These are phyloP conservation scores for Glycyrrhiza uralensis DNA, from an alignment of 306 rosid species.

Conservation along the genomic window DNA sequence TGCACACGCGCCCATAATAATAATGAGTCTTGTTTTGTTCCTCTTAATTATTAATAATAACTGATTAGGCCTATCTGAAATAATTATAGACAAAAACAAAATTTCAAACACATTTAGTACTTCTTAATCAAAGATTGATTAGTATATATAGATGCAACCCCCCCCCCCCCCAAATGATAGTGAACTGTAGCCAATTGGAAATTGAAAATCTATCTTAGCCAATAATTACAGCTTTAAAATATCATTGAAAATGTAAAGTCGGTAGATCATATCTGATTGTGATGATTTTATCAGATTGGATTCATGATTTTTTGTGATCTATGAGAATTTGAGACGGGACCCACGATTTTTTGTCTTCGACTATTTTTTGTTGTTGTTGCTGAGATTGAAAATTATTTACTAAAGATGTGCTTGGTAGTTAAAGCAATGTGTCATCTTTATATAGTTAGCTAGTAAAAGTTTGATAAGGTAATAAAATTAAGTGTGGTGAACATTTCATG, in stretches of 20 bases:
- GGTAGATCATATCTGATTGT: constrained; percentile 73
- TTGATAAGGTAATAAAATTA: not conserved
- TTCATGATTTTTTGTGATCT: constrained; percentile 43
- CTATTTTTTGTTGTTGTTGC: not conserved
- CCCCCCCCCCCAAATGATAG: not conserved
- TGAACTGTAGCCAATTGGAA: constrained; percentile 36
- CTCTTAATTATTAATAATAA: constrained; percentile 22
- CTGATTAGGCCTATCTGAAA: constrained; percentile 37
- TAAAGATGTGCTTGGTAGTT: not conserved
- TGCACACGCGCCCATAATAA: constrained; percentile 63
- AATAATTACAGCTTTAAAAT: constrained; percentile 39
- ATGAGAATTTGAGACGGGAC: constrained; percentile 37
- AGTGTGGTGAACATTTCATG: constrained; percentile 15
- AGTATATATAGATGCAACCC: not conserved
- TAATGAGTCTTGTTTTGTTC: constrained; percentile 26
- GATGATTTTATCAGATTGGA: constrained; percentile 64
- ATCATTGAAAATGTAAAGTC: constrained; percentile 60
- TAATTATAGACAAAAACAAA: constrained; percentile 24
- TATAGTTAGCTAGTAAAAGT: constrained; percentile 1
- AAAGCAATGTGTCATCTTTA: constrained; percentile 1
- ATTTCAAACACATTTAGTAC: constrained; percentile 22
- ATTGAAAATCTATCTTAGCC: constrained; percentile 27
- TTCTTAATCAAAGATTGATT: constrained; percentile 22
- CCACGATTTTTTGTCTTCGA: constrained; percentile 20
- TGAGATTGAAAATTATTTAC: not conserved